These are phyloP conservation scores for Podaxis carcinomalis DNA, from an alignment of 768 basidiomycete species.

Conservation along the genomic window DNA sequence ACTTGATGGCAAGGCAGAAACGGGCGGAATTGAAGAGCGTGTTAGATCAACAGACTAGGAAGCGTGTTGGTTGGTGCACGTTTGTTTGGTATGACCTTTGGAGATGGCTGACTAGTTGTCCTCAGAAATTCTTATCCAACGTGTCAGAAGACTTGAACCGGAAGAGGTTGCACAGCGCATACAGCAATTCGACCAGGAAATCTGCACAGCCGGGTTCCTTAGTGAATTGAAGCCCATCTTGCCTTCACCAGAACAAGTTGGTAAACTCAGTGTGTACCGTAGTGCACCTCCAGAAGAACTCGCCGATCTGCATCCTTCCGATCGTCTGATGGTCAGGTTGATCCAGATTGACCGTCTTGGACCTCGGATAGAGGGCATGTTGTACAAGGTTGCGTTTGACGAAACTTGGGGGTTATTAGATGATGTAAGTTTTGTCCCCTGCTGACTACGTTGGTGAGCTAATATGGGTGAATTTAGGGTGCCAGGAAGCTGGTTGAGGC, in stretches of 20 bases:
- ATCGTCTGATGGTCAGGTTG: slow-evolving; percentile 94
- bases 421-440: slow-evolving; percentile 46
- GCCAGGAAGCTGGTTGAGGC: slow-evolving; percentile 80
- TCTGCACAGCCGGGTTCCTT: slow-evolving; percentile 87
- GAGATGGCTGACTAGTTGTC: neutral
- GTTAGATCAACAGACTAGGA: slow-evolving; percentile 86
- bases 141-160: slow-evolving; percentile 76
- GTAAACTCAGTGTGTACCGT: slow-evolving; percentile 86
- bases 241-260: slow-evolving; percentile 87
- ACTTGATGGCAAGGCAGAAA: slow-evolving; percentile 81
- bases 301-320: slow-evolving; percentile 85
- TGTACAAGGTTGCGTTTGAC: slow-evolving; percentile 85
- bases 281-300: slow-evolving; percentile 86
- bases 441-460: neutral
- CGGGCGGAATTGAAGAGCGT: slow-evolving; percentile 90
- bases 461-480: slow-evolving; percentile 42
- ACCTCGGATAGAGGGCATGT: slow-evolving; percentile 92
- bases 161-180: slow-evolving; percentile 85
- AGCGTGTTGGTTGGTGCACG: slow-evolving; percentile 76
- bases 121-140: slow-evolving; percentile 88
- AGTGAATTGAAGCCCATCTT: slow-evolving; percentile 84
- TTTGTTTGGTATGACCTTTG: neutral
- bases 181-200: slow-evolving; percentile 78
- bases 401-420: slow-evolving; percentile 81
- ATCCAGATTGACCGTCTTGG: slow-evolving; percentile 90